Percentiles rank a stretch among this genome's conserved stretches.
These are phyloP conservation scores for Plantago lanceolata DNA, from an alignment of 305 asterid species.

Conservation along the genomic window DNA sequence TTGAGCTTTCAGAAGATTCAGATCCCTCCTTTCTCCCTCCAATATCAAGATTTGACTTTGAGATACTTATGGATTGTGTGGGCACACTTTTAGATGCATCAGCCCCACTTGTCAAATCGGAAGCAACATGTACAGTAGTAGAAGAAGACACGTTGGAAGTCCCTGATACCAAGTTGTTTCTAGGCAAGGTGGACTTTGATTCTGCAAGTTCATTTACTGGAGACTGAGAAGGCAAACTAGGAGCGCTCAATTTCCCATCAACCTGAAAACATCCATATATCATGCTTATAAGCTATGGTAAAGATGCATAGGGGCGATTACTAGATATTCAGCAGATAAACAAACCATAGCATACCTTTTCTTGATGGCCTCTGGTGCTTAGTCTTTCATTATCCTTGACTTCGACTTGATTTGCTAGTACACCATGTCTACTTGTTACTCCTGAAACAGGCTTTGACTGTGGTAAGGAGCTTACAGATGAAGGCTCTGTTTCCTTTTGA, in stretches of 20 bases:
- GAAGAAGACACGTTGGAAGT: constrained; percentile 28
- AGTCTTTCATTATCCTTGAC: constrained; percentile 31
- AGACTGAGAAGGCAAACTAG: constrained; percentile 37
- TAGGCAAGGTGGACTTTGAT: constrained; percentile 29
- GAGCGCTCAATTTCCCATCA: constrained; percentile 1
- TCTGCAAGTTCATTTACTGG: constrained; percentile 31
- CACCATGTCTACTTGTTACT: constrained; percentile 34
- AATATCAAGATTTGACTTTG: neutral
- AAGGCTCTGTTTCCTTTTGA: constrained; percentile 38
- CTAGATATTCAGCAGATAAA: constrained; percentile 19
- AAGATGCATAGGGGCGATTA: constrained; percentile 16
- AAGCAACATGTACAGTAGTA: constrained; percentile 26
- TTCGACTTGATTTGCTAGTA: constrained; percentile 31
- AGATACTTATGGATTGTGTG: neutral
- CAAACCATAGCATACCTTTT: constrained; percentile 39
- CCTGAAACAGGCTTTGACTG: constrained; percentile 44
- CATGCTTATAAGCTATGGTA: constrained; percentile 18
- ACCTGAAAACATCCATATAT: constrained; percentile 35
- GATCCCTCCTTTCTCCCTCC: constrained; percentile 31
- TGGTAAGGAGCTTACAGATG: constrained; percentile 31
- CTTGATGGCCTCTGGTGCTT: constrained; percentile 30
- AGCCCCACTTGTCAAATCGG: constrained; percentile 25
- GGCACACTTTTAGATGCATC: constrained; percentile 7
- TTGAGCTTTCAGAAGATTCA: constrained; percentile 25
- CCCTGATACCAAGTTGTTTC: constrained; percentile 28